A percentile compares a stretch with the other conserved stretches of the same genome.
These are phyloP conservation scores for Oryza meyeriana DNA, from an alignment of 176 grass and related monocot species.

Conservation along the genomic window DNA sequence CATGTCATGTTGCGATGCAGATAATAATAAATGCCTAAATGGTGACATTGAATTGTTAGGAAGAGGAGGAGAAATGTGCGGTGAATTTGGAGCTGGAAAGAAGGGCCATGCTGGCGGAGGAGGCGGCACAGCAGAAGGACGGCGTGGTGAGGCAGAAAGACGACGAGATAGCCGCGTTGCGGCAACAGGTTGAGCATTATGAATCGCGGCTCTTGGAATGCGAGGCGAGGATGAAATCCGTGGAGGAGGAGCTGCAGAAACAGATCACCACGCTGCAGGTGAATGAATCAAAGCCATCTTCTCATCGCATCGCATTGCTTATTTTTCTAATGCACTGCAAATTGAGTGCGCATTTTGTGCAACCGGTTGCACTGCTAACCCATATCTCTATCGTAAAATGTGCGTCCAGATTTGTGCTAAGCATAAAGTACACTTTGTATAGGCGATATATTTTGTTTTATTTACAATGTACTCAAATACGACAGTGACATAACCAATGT, in stretches of 20 bases:
- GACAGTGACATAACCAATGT: too few species aligned
- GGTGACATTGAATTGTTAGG: conserved; percentile 6
- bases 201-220: conserved; percentile 37
- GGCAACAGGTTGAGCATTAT: conserved; percentile 39
- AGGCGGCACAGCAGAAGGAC: conserved; percentile 24
- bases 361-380: too few species aligned
- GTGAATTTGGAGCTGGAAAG: conserved; percentile 37
- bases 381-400: too few species aligned
- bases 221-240: conserved; percentile 45
- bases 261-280: conserved; percentile 47
- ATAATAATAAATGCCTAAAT: not conserved
- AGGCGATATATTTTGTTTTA: too few species aligned
- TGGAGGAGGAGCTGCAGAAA: conserved; percentile 50
- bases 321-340: not conserved
- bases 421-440: too few species aligned
- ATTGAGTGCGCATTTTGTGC: too few species aligned
- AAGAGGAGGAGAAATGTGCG: not conserved
- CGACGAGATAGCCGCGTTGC: conserved; percentile 31
- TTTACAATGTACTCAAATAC: too few species aligned
- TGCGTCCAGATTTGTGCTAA: too few species aligned
- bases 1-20: too few species aligned
- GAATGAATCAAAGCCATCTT: not conserved
- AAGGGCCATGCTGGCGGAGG: conserved; percentile 25
- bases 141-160: conserved; percentile 15
- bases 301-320: too few species aligned